A percentile compares a stretch with the other conserved stretches of the same genome.
These are phyloP conservation scores for Gomphus sp. DNA, from an alignment of 1,284 basidiomycete genomes.

Conservation along the genomic window DNA sequence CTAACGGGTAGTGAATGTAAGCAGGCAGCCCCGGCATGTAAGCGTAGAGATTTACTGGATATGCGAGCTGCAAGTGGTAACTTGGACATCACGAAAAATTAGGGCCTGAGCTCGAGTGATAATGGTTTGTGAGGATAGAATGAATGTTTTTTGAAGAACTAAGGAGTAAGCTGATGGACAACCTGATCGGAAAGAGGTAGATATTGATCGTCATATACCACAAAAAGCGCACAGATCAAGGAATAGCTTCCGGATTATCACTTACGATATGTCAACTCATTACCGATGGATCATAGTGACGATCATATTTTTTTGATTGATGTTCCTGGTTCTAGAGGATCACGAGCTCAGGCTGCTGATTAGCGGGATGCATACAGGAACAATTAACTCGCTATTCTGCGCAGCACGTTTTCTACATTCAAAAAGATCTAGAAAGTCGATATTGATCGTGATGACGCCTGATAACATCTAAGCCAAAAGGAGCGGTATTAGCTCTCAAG, in stretches of 20 bases:
- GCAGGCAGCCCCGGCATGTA: neutral
- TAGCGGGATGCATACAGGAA: neutral
- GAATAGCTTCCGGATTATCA: neutral
- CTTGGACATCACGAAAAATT: neutral
- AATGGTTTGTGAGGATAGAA: neutral
- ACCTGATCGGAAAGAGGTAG: too few relatives aligned
- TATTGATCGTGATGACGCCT: neutral
- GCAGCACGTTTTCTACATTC: neutral
- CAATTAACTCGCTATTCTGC: neutral
- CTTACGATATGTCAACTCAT: neutral
- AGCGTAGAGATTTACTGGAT: neutral
- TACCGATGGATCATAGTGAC: neutral
- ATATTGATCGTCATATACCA: too few relatives aligned
- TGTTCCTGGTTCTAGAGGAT: neutral
- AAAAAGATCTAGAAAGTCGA: neutral
- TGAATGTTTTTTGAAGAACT: too few relatives aligned
- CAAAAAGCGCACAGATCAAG: neutral
- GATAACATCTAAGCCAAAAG: neutral
- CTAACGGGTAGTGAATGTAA: neutral
- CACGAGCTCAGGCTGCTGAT: neutral
- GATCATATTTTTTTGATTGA: neutral
- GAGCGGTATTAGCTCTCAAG: neutral
- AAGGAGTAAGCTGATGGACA: neutral
- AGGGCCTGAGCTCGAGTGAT: neutral
- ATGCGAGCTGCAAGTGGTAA: neutral